Conservation (phyloP, 164 flowering plant genomes). For the Berberis vulgaris region DNA sequence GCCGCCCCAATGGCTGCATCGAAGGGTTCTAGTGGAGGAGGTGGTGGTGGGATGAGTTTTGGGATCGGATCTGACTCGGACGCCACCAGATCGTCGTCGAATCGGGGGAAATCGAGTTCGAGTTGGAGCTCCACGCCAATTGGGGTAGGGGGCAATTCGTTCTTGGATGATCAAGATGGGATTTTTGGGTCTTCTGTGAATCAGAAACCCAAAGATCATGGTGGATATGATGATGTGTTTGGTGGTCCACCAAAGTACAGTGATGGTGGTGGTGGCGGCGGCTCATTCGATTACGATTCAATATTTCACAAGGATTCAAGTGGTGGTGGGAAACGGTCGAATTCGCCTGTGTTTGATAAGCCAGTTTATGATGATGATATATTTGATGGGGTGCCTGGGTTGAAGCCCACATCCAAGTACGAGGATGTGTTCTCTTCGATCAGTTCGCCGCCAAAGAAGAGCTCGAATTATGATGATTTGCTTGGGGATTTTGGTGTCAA, state of each 20-base stretch:
- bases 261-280: background rate
- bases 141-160: slow-evolving; percentile 6
- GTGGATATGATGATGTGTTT: slow-evolving; percentile 35
- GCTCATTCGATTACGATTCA: slow-evolving; percentile 41
- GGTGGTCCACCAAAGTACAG: slow-evolving; percentile 35
- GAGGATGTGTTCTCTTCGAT: background rate
- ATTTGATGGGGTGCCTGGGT: slow-evolving; percentile 53
- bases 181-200: slow-evolving; percentile 13
- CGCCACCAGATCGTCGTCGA: slow-evolving; percentile 12
- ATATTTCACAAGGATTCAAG: slow-evolving; percentile 21
- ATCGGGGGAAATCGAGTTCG: slow-evolving; percentile 9
- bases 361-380: slow-evolving; percentile 62
- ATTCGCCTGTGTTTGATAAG: slow-evolving; percentile 49
- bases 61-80: slow-evolving; percentile 23
- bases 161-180: slow-evolving; percentile 33
- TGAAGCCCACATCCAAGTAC: slow-evolving; percentile 27
- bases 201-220: slow-evolving; percentile 15
- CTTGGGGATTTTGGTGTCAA: slow-evolving; percentile 34
- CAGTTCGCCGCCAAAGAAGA: slow-evolving; percentile 15
- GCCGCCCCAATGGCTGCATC: slow-evolving; percentile 63
- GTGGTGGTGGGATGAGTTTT: slow-evolving; percentile 11
- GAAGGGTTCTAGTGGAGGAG: slow-evolving; percentile 14
- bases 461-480: slow-evolving; percentile 40
- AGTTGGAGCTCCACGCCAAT: slow-evolving; percentile 17
- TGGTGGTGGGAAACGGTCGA: slow-evolving; percentile 15